Conservation (phyloP, 306 rosid species). For the Castanea mollissima region DNA sequence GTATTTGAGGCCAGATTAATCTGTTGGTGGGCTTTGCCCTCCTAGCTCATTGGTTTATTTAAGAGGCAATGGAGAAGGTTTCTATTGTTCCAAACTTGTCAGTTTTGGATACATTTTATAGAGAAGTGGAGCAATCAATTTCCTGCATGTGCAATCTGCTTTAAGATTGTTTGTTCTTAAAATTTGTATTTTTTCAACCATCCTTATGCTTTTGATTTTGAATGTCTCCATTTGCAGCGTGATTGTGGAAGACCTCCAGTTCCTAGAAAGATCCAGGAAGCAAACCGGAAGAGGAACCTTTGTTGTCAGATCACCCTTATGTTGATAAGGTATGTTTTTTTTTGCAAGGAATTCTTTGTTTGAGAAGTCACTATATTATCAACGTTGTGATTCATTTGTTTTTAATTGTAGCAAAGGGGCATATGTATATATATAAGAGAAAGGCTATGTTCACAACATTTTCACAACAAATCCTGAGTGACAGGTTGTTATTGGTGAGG, state of each 20-base stretch:
- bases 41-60: neutral
- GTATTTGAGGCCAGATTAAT: neutral
- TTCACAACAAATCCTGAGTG: no score
- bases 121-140: neutral
- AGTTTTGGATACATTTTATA: neutral
- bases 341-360: slow-evolving; percentile 11
- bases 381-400: neutral
- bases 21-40: neutral
- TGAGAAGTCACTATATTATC: slow-evolving; percentile 5
- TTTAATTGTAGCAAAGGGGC: neutral
- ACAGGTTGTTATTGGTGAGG: no score
- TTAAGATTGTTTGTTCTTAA: slow-evolving; percentile 13
- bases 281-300: slow-evolving; percentile 81
- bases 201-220: slow-evolving; percentile 19
- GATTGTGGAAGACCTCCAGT: slow-evolving; percentile 89
- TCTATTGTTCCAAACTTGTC: neutral
- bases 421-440: neutral
- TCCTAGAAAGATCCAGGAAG: slow-evolving; percentile 85
- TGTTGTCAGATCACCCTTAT: slow-evolving; percentile 88
- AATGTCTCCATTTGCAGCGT: slow-evolving; percentile 52
- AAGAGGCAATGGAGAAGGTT: neutral
- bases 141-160: slow-evolving; percentile 2
- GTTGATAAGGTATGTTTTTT: slow-evolving; percentile 68
- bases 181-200: slow-evolving; percentile 1
- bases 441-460: no score